Percentiles rank a stretch among this genome's conserved stretches.
Evolutionary conservation across 345 rosid genomes (phyloP).

Genomic region (Heritiera fomes): DNA sequence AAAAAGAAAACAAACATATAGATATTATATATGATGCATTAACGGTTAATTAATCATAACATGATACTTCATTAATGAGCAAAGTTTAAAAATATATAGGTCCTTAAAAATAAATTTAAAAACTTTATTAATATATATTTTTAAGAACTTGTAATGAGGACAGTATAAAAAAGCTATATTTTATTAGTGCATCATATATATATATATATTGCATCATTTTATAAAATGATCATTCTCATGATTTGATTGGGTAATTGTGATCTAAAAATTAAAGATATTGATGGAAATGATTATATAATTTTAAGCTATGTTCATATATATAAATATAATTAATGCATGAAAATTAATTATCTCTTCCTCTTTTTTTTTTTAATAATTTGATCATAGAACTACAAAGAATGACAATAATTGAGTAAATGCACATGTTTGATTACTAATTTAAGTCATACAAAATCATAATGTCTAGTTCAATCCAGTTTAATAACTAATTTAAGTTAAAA

Average conservation of each 20-base stretch:
- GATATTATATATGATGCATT: too few relatives aligned
- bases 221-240: neutral
- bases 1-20: too few relatives aligned
- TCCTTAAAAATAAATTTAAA: too few relatives aligned
- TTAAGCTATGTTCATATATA: neutral
- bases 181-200: too few relatives aligned
- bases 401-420: neutral
- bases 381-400: neutral
- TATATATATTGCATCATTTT: neutral
- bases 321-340: neutral
- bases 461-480: neutral
- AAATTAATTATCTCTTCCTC: neutral
- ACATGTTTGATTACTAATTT: neutral
- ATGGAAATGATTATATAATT: neutral
- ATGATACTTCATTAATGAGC: too few relatives aligned
- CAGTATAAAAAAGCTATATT: too few relatives aligned
- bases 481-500: neutral
- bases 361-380: neutral
- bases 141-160: too few relatives aligned
- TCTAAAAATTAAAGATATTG: neutral
- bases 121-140: too few relatives aligned
- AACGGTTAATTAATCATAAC: too few relatives aligned
- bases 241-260: conserved; percentile 2
- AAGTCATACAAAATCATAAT: neutral
- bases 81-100: too few relatives aligned